Evolutionary conservation across 2,329 filamentous ascomycete genomes (phyloP), one percentile per base, ranked within the genome.

Genomic region (Xylaria sp.): DNA sequence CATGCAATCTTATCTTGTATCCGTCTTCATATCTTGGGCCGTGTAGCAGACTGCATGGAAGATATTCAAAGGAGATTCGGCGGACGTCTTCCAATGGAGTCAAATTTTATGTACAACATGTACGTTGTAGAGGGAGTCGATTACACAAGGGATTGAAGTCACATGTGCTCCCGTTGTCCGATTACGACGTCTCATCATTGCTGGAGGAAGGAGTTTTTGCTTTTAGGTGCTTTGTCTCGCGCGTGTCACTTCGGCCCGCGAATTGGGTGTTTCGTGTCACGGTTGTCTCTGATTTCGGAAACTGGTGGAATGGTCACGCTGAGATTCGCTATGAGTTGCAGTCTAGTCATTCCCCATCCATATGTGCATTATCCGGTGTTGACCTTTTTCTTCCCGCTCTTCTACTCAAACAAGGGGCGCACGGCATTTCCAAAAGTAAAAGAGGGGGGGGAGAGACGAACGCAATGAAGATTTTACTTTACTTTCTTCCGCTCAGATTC

Each of bases 301-400:
- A 53, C 55, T 22, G 44, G 11, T 27, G 39, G 17, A 47, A 36
- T n/a, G 59, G 53, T 49, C 38, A 47, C 33, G 44, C 42, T 51
- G 17, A 20, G 49, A 44, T 61, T 55, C 25, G 6, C 56, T 36
- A 54, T 39, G 47, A 49, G 55, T 20, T 39, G 53, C 33, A 58
- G n/a, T 50, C 22, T 54, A 33, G 49, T 15, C 29, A 36, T 25
- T 25, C 29, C n/a, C 33, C 17, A 5, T 31, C 42, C 49, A 58
- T 5, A 17, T 58, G 13, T 53, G 66, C 67, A 69, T 69, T 62
- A 27, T 61, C 29, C 9, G 64, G 64, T 65, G 64, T 69, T 66
- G 5, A 27, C n/a, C n/a, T n/a, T n/a, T 33, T 15, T 39, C 25
- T 11, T 62, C 58, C 39, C 2, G 6, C 10, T 33, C 11, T 31